Evolutionary conservation across 164 flowering plant species (phyloP).

Genomic region (Buxus sempervirens): DNA sequence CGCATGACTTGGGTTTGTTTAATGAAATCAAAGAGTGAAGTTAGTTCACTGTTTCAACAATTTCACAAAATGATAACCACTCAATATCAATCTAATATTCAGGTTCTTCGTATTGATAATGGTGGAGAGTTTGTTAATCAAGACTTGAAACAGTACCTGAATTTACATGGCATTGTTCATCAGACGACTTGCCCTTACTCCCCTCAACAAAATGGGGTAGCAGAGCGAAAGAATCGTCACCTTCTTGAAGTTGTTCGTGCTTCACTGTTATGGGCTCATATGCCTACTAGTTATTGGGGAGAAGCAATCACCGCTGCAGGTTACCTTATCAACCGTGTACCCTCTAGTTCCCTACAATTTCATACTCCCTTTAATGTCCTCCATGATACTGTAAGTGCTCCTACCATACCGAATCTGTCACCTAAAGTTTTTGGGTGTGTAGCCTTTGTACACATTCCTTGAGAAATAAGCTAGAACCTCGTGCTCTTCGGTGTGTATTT

Average conservation of each 20-base stretch:
- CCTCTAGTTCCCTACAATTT: slow-evolving; percentile 4
- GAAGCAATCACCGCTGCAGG: not conserved
- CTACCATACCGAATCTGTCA: not conserved
- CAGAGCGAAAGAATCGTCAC: slow-evolving; percentile 4
- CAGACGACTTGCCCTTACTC: not conserved
- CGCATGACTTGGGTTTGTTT: not conserved
- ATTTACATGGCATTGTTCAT: slow-evolving; percentile 2
- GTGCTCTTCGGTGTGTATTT: slow-evolving; percentile 15
- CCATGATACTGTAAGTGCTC: not conserved
- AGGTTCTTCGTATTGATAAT: slow-evolving; percentile 1
- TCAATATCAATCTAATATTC: not conserved
- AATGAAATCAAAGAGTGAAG: slow-evolving; percentile 5
- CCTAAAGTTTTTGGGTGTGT: slow-evolving; percentile 17
- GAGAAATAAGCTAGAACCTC: slow-evolving; percentile 9
- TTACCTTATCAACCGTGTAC: slow-evolving; percentile 11
- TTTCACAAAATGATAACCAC: not conserved
- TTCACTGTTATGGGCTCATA: slow-evolving; percentile 7
- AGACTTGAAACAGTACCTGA: not conserved
- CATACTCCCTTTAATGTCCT: slow-evolving; percentile 5
- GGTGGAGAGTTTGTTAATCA: slow-evolving; percentile 12
- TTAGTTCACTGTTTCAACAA: not conserved
- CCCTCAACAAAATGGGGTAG: slow-evolving; percentile 8
- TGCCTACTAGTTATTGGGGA: slow-evolving; percentile 10
- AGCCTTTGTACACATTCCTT: slow-evolving; percentile 15
- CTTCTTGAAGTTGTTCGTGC: slow-evolving; percentile 9